phyloP scores from a whole-genome alignment of 116 monocot species.

The Cymodocea nodosa region DNA sequence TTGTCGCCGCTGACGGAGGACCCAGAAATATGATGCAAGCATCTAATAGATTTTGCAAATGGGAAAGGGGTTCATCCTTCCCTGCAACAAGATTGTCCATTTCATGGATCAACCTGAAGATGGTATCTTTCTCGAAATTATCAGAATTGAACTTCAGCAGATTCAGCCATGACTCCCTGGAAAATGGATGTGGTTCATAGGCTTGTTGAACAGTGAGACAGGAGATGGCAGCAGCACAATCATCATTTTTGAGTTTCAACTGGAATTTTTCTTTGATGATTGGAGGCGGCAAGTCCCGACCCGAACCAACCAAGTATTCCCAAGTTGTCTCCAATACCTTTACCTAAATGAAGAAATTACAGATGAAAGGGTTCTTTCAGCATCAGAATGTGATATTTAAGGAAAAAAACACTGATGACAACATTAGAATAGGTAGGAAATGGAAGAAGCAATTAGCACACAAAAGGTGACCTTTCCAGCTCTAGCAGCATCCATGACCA shows the following conservation, averaged over 20 bases:
- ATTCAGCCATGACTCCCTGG: conserved; percentile 47
- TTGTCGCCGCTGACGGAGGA: neutral
- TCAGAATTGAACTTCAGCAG: conserved; percentile 27
- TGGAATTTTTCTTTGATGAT: conserved; percentile 74
- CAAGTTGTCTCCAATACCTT: conserved; percentile 59
- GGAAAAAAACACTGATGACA: no score
- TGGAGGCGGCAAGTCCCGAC: conserved; percentile 46
- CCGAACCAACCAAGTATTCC: conserved; percentile 42
- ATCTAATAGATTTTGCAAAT: conserved; percentile 37
- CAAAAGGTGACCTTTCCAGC: conserved; percentile 72
- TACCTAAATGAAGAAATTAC: conserved; percentile 22
- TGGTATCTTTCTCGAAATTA: conserved; percentile 21
- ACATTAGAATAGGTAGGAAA: neutral
- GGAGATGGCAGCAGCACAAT: conserved; percentile 29
- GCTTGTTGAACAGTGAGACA: conserved; percentile 34
- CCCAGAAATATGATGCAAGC: conserved; percentile 39
- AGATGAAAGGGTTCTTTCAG: no score
- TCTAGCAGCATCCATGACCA: conserved; percentile 69
- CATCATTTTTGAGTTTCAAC: conserved; percentile 41
- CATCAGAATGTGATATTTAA: neutral
- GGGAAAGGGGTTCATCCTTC: conserved; percentile 10
- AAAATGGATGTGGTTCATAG: conserved; percentile 30
- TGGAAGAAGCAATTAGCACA: neutral
- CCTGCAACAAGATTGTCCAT: conserved; percentile 15
- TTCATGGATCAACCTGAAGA: conserved; percentile 23